Percentiles rank a stretch among this genome's conserved stretches.
phyloP scores from a whole-genome alignment of 169 alveolate genomes.

The Eimeria acervulina region DNA sequence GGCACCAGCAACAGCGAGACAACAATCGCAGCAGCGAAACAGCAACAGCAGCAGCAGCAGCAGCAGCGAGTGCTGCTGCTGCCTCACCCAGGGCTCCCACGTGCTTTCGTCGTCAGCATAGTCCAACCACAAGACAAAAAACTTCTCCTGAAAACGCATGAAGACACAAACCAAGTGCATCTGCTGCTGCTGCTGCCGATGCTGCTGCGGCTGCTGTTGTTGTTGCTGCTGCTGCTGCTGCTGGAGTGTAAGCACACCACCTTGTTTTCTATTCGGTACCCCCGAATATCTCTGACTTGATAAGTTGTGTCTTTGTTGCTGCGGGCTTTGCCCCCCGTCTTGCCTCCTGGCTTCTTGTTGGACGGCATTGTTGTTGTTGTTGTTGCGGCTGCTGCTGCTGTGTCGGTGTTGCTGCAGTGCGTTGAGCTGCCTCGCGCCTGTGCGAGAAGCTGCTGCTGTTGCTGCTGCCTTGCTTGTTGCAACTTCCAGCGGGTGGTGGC shows the following conservation, averaged over 20 bases:
- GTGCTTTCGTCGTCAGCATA: slow-evolving; percentile 30
- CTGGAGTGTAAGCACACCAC: slow-evolving; percentile 5
- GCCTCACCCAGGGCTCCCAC: slow-evolving; percentile 32
- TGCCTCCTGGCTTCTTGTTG: not conserved
- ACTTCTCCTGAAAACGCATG: slow-evolving; percentile 33
- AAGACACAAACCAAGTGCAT: not conserved
- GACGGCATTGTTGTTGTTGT: slow-evolving; percentile 33
- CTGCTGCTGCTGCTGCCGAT: no score
- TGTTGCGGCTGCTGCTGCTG: not conserved
- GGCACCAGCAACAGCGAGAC: not conserved
- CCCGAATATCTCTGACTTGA: slow-evolving; percentile 30
- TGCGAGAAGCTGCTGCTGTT: not conserved
- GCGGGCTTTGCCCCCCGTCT: slow-evolving; percentile 13
- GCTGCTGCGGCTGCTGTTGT: not conserved
- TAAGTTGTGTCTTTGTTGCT: slow-evolving; percentile 44
- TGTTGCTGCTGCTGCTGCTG: not conserved
- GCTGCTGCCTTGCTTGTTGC: not conserved
- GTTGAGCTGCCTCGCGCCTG: no score
- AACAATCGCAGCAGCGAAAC: not conserved
- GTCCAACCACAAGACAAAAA: slow-evolving; percentile 29
- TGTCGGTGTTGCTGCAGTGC: not conserved
- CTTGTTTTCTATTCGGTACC: slow-evolving; percentile 16
- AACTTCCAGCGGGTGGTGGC: not conserved
- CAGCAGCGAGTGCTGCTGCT: not conserved
- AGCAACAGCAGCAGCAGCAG: slow-evolving; percentile 36